Base-by-base conservation (phyloP, 495 filamentous ascomycete genomes). In the Cladorrhinum samala region DNA sequence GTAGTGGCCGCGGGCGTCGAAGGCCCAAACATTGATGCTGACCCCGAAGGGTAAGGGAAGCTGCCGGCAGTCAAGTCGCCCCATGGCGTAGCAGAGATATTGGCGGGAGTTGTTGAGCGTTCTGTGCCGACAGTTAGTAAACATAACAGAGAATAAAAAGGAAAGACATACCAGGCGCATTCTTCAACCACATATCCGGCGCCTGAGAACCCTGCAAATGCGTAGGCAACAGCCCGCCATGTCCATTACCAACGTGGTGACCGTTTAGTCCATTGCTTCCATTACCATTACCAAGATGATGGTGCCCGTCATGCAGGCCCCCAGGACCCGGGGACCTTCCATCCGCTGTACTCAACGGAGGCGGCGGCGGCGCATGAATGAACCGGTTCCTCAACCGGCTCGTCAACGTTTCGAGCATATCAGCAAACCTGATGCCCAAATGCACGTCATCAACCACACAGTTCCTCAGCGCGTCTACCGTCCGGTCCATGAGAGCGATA, bases 391-490 rank as follows among this genome's bases (percentile, higher is more conserved):
- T 78, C 48, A 93, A 78, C 40, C 86, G 81, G 21, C 81, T 81
- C 2, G 87, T 91, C 44, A 94, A 70, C 7, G 84, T 84, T 64
- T 94, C 87, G 1, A 96, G 79, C 45, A 96, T 79, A 55, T 95
- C 90, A n/a, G 92, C 89, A 59, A 96, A 95, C 11, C 89, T 84
- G 47, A 91, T 89, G 25, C 85, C 92, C n/a, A 98, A 78, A 69
- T 98, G 93, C 17, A 98, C 88, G 60, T 97, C 93, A 65, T 98
- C 93, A 5, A 96, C 92, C 1, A 94, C 88, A 48, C 84, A 92
- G 51, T 81, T 87, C 19, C 87, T 81, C 19, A 98, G 75, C 18
- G 88, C 91, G 56, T 86, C 76, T 1, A 94, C 84, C 0, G 87
- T 89, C 14, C 77, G 71, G 63, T 95, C 87, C 69, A 97, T 84